These are phyloP conservation scores for Cercospora citrullina DNA, from an alignment of 2,329 filamentous ascomycete genomes.

Conservation along the genomic window DNA sequence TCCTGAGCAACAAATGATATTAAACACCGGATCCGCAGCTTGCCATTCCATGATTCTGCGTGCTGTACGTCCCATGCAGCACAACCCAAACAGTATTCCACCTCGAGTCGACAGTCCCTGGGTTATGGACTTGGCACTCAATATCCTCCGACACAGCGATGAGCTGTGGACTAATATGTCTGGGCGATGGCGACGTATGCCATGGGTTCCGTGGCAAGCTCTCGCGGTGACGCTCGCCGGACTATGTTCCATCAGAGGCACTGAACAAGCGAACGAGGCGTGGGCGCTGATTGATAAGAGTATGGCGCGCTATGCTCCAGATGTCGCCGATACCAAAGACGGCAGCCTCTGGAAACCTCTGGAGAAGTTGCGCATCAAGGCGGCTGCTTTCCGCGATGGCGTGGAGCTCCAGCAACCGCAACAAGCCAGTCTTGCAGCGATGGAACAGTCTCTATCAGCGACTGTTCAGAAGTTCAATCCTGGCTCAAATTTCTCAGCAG, in stretches of 20 bases:
- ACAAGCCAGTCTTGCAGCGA: background rate
- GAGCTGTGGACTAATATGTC: constrained; percentile 33
- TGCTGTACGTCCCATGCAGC: constrained; percentile 35
- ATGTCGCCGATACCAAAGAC: constrained; percentile 53
- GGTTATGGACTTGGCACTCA: constrained; percentile 43
- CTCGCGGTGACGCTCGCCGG: constrained; percentile 56
- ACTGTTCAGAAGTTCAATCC: background rate
- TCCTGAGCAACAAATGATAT: constrained; percentile 29
- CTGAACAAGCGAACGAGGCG: constrained; percentile 50
- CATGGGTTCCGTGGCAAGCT: constrained; percentile 58
- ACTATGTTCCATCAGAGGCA: constrained; percentile 52
- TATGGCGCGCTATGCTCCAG: constrained; percentile 47
- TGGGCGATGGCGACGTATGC: constrained; percentile 52
- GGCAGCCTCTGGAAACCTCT: constrained; percentile 58
- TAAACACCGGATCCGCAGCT: constrained; percentile 25
- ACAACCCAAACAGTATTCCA: constrained; percentile 27
- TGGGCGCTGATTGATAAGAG: constrained; percentile 53
- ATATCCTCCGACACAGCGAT: constrained; percentile 45
- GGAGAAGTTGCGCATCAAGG: constrained; percentile 55
- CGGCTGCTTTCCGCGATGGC: constrained; percentile 37
- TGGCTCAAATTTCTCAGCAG: background rate
- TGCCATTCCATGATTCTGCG: constrained; percentile 33
- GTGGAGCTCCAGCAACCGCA: background rate
- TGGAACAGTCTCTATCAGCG: background rate
- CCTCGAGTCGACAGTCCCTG: constrained; percentile 37